These are phyloP conservation scores for Ceratonia siliqua DNA, from an alignment of 306 rosid species.

Conservation along the genomic window DNA sequence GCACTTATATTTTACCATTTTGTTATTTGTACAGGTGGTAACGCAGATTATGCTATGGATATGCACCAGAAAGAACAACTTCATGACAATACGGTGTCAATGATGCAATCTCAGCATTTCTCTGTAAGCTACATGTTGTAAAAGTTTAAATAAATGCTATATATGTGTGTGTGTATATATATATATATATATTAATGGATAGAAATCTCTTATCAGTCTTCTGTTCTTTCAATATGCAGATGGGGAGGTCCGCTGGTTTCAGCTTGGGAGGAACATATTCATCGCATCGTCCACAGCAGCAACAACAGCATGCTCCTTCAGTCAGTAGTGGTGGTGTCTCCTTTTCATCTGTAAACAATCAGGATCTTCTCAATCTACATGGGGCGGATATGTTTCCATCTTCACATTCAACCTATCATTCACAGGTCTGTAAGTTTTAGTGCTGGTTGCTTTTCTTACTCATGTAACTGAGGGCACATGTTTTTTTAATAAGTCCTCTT, in stretches of 20 bases:
- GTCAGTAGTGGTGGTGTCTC: constrained; percentile 78
- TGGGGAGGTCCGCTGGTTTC: constrained; percentile 95
- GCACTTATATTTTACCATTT: constrained; percentile 39
- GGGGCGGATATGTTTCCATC: constrained; percentile 93
- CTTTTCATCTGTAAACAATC: constrained; percentile 84
- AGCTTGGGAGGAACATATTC: constrained; percentile 77
- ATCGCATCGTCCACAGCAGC: constrained; percentile 86
- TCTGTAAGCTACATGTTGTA: constrained; percentile 56
- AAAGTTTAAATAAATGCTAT: background rate
- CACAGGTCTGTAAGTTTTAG: constrained; percentile 64
- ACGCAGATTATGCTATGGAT: constrained; percentile 80
- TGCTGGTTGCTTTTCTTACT: background rate
- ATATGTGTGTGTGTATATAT: background rate
- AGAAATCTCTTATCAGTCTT: constrained; percentile 27
- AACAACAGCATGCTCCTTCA: constrained; percentile 84
- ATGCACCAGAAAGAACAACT: constrained; percentile 98
- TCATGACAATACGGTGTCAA: constrained; percentile 79
- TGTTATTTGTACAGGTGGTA: constrained; percentile 64
- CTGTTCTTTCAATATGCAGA: constrained; percentile 49
- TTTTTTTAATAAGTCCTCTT: background rate
- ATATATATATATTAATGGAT: constrained; percentile 4
- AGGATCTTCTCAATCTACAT: constrained; percentile 87
- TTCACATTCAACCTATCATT: constrained; percentile 85
- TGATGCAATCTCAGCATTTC: constrained; percentile 98
- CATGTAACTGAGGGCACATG: background rate